A percentile compares a stretch with the other conserved stretches of the same genome.
Conservation (phyloP, 257 asterid genomes). For the Solanum ossicruentum region DNA sequence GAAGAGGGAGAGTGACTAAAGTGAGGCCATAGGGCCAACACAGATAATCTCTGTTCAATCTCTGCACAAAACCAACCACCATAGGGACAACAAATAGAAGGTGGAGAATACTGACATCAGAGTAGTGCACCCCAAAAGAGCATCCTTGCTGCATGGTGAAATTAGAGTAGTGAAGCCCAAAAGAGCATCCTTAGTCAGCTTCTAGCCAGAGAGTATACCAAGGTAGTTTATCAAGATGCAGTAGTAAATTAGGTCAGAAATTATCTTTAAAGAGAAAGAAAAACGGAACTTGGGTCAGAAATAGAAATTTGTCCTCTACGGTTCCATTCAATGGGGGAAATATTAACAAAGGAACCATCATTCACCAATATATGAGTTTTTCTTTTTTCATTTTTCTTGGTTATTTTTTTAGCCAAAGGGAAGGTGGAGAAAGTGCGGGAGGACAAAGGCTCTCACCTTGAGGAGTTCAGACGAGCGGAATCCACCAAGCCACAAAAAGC, state of each 20-base stretch:
- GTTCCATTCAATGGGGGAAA: background rate
- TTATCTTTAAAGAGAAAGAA: background rate
- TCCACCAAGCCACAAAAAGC: slow-evolving; percentile 97
- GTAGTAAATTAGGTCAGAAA: background rate
- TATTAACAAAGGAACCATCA: background rate
- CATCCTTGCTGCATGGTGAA: background rate
- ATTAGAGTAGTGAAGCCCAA: background rate
- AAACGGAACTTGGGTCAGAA: background rate
- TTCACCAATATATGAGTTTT: background rate
- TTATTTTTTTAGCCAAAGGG: background rate
- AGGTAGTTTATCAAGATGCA: background rate
- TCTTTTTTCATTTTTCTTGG: background rate
- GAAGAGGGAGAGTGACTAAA: background rate
- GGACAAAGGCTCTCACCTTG: slow-evolving; percentile 31
- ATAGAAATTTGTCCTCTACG: background rate
- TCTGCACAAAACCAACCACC: background rate
- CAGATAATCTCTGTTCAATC: background rate
- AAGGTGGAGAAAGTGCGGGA: background rate
- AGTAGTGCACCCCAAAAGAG: background rate
- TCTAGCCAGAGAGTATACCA: background rate
- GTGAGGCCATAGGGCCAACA: background rate
- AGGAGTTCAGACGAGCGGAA: slow-evolving; percentile 95
- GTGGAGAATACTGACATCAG: background rate
- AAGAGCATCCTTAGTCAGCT: background rate
- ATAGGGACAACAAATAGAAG: background rate